Percentiles rank a stretch among this genome's conserved stretches.
These are phyloP conservation scores for Flaveria floridana DNA, from an alignment of 140 eudicot genomes.

Conservation along the genomic window DNA sequence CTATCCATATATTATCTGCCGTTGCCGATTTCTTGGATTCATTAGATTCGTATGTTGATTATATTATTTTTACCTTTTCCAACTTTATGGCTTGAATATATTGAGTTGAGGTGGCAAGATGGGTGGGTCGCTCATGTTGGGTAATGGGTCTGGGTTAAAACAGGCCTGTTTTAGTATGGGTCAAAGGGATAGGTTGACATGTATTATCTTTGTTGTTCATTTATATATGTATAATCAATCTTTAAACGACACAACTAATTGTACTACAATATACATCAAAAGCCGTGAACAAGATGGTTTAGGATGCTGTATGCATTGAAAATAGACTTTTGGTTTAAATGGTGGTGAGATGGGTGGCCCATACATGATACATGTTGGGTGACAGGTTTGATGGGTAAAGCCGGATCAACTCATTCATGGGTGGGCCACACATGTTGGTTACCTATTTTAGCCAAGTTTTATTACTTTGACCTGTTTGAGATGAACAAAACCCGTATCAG, in stretches of 20 bases:
- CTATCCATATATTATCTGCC: conserved; percentile 61
- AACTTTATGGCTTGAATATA: not conserved
- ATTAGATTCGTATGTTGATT: conserved; percentile 49
- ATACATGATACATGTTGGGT: not conserved
- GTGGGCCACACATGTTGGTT: too few species aligned
- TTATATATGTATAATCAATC: not conserved
- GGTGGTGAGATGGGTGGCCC: not conserved
- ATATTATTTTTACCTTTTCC: conserved; percentile 14
- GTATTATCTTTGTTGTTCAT: not conserved
- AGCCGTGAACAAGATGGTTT: not conserved
- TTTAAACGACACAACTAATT: not conserved
- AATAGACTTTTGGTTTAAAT: not conserved
- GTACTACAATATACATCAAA: not conserved
- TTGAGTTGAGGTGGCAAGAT: not conserved
- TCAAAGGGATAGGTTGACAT: not conserved
- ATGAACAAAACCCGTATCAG: not conserved
- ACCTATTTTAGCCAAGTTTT: not conserved
- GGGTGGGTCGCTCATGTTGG: conserved; percentile 4
- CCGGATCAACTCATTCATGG: too few species aligned
- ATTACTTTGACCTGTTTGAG: not conserved
- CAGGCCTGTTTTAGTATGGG: not conserved
- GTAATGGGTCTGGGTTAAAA: not conserved
- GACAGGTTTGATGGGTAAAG: not conserved
- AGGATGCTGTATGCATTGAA: not conserved
- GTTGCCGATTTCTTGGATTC: conserved; percentile 80